Percentiles rank a stretch among this genome's conserved stretches.
These are phyloP conservation scores for Backusella psychrophila DNA, from an alignment of 192 early-diverging fungal genomes.

Conservation along the genomic window DNA sequence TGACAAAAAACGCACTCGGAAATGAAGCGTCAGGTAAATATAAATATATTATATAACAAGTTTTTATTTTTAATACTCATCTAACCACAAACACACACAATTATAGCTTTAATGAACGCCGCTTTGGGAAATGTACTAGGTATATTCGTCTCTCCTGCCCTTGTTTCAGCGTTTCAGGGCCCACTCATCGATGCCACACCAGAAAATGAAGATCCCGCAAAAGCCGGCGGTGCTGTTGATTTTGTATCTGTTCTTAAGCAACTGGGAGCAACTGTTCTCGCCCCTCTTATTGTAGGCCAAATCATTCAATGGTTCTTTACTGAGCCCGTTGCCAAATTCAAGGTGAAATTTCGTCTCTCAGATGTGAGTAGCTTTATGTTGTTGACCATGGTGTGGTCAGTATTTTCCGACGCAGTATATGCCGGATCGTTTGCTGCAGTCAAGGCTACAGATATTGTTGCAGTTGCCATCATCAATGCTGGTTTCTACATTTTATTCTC, in stretches of 20 bases:
- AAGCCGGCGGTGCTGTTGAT: constrained; percentile 39
- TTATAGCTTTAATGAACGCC: constrained; percentile 59
- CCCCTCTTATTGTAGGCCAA: constrained; percentile 62
- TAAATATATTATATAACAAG: not conserved
- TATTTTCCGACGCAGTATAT: constrained; percentile 70
- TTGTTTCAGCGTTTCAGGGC: constrained; percentile 50
- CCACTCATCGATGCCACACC: constrained; percentile 23
- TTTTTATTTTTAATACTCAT: not conserved
- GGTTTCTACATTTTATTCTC: constrained; percentile 53
- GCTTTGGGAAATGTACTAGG: constrained; percentile 70
- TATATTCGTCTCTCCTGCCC: constrained; percentile 56
- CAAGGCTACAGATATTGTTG: constrained; percentile 47
- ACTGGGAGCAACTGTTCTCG: constrained; percentile 59
- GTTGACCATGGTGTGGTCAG: constrained; percentile 66
- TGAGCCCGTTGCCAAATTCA: constrained; percentile 41
- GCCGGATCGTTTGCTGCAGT: constrained; percentile 50
- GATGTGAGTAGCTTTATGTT: constrained; percentile 57
- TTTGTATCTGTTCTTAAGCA: constrained; percentile 52
- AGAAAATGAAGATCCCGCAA: constrained; percentile 1
- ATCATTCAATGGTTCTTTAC: constrained; percentile 51
- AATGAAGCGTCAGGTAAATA: constrained; percentile 55
- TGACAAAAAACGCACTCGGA: constrained; percentile 68
- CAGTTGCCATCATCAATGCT: constrained; percentile 51
- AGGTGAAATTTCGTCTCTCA: constrained; percentile 48
- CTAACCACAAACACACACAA: not conserved